These are phyloP conservation scores for Citrullus mucosospermus DNA, from an alignment of 306 rosid species.

Conservation along the genomic window DNA sequence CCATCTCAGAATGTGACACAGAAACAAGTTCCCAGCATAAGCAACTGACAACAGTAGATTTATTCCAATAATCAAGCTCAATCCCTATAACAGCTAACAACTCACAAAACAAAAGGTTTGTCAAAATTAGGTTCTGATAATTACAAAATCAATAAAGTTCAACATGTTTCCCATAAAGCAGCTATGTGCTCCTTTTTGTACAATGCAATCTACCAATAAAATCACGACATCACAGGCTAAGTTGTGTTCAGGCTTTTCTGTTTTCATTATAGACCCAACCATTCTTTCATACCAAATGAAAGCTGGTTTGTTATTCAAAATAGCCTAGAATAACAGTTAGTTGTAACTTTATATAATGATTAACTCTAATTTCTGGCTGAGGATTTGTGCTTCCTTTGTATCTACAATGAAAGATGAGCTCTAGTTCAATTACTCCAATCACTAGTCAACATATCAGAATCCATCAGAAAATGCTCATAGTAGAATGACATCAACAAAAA, in stretches of 20 bases:
- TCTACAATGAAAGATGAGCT: not conserved
- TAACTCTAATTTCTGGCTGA: not conserved
- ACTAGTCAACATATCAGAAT: not conserved
- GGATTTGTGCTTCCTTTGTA: not conserved
- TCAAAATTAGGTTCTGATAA: too few species aligned
- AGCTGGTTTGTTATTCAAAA: not conserved
- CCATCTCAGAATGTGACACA: not conserved
- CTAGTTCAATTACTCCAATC: not conserved
- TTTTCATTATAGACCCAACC: not conserved
- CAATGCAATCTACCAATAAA: not conserved
- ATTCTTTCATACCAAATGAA: not conserved
- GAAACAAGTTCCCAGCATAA: not conserved
- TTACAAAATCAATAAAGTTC: too few species aligned
- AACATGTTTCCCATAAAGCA: too few species aligned
- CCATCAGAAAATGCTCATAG: not conserved
- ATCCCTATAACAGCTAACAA: not conserved
- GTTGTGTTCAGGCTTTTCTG: not conserved
- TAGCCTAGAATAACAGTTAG: not conserved
- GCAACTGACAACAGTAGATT: not conserved
- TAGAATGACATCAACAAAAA: not conserved
- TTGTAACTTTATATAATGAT: not conserved
- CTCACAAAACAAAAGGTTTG: not conserved
- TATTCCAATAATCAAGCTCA: not conserved
- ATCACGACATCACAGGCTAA: not conserved
- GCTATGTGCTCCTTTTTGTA: too few species aligned